A percentile compares a stretch with the other conserved stretches of the same genome.
These are phyloP conservation scores for Diplogelasinospora grovesii DNA, from an alignment of 495 filamentous ascomycete genomes.

Conservation along the genomic window DNA sequence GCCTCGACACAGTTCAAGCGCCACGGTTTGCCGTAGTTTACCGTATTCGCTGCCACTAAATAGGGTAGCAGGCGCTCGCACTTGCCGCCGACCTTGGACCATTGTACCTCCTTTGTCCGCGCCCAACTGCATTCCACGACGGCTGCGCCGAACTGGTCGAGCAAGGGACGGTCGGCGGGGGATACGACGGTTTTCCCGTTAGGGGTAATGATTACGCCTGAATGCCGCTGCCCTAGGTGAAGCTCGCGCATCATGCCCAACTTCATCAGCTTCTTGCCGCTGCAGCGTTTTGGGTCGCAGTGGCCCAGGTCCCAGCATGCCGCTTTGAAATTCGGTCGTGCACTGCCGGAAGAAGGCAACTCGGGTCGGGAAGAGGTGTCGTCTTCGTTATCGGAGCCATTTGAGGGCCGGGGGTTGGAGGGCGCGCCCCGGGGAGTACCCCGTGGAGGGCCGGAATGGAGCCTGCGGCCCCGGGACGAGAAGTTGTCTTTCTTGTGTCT, in stretches of 20 bases:
- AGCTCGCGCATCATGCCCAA: slow-evolving; percentile 91
- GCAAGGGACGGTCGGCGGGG: slow-evolving; percentile 68
- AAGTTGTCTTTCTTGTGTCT: slow-evolving; percentile 92
- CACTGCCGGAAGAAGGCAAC: slow-evolving; percentile 38
- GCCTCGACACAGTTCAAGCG: slow-evolving; percentile 93
- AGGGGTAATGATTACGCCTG: slow-evolving; percentile 86
- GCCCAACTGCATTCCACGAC: slow-evolving; percentile 99
- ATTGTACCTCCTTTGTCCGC: slow-evolving; percentile 83
- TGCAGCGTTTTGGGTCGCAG: slow-evolving; percentile 95
- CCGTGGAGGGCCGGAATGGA: slow-evolving; percentile 33
- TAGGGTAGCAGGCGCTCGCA: slow-evolving; percentile 91
- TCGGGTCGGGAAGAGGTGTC: slow-evolving; percentile 17
- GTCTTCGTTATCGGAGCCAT: slow-evolving; percentile 21
- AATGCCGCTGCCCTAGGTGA: slow-evolving; percentile 80
- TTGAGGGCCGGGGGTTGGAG: no score
- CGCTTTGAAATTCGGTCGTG: slow-evolving; percentile 64
- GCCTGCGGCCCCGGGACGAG: slow-evolving; percentile 57
- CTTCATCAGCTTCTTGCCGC: slow-evolving; percentile 86
- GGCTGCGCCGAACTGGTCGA: slow-evolving; percentile 85
- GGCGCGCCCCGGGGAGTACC: slow-evolving; percentile 21
- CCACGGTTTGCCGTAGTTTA: slow-evolving; percentile 96
- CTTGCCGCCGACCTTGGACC: slow-evolving; percentile 85
- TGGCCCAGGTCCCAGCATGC: slow-evolving; percentile 97
- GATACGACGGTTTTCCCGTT: slow-evolving; percentile 83
- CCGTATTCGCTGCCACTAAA: slow-evolving; percentile 90